Evolutionary conservation across 495 filamentous ascomycete species (phyloP).

Genomic region (Aspergillus olivimuriae): DNA sequence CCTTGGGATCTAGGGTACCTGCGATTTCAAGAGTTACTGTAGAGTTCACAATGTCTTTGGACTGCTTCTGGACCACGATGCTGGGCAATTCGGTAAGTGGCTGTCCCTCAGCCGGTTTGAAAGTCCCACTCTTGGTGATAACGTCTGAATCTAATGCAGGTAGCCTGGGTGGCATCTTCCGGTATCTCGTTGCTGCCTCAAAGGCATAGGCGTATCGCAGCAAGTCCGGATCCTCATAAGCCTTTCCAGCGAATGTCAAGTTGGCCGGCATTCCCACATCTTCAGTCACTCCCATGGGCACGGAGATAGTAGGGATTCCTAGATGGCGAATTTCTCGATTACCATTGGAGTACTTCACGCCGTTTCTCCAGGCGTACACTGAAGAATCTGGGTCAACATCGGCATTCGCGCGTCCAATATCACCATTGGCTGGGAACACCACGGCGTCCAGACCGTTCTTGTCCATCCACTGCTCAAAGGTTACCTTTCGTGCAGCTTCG

Average conservation of each 20-base stretch:
- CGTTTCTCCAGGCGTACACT: slow-evolving; percentile 27
- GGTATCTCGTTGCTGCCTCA: slow-evolving; percentile 21
- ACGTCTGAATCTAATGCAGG: slow-evolving; percentile 24
- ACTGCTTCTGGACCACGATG: slow-evolving; percentile 17
- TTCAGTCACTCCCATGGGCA: slow-evolving; percentile 34
- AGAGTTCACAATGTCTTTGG: slow-evolving; percentile 15
- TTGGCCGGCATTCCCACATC: slow-evolving; percentile 31
- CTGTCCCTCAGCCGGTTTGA: neutral
- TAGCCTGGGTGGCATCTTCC: slow-evolving; percentile 16
- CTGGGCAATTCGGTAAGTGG: neutral
- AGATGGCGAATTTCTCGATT: slow-evolving; percentile 30
- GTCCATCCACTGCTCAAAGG: slow-evolving; percentile 31
- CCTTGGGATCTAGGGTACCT: slow-evolving; percentile 8
- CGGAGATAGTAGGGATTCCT: slow-evolving; percentile 29
- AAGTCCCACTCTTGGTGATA: neutral
- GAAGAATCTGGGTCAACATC: slow-evolving; percentile 22
- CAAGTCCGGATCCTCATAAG: slow-evolving; percentile 25
- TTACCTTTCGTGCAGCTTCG: slow-evolving; percentile 25
- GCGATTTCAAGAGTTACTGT: slow-evolving; percentile 14
- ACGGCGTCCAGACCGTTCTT: slow-evolving; percentile 24
- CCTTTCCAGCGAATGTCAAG: slow-evolving; percentile 31
- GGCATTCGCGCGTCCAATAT: slow-evolving; percentile 25
- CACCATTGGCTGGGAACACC: slow-evolving; percentile 29
- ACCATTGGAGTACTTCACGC: slow-evolving; percentile 32
- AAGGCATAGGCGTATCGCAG: slow-evolving; percentile 28